Percentiles rank a stretch among this genome's conserved stretches.
Conservation (phyloP, 2,329 filamentous ascomycete species). For the Stromatinia cepivora region DNA sequence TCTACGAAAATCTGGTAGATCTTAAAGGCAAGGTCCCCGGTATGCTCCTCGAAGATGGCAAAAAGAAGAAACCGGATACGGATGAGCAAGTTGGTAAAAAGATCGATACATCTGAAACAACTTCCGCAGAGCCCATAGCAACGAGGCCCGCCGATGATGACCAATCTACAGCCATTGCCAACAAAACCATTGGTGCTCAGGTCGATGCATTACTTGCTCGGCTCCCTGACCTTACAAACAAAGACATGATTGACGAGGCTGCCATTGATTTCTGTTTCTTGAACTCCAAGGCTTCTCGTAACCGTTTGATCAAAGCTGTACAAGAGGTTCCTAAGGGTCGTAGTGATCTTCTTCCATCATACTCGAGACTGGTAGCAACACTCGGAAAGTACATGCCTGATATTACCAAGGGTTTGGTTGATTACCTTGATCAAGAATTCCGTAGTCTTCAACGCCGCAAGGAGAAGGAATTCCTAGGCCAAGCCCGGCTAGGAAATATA, state of each 20-base stretch:
- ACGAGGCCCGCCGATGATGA: conserved; percentile 68
- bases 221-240: conserved; percentile 87
- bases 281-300: conserved; percentile 96
- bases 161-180: conserved; percentile 89
- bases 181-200: conserved; percentile 96
- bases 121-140: conserved; percentile 45
- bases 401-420: conserved; percentile 85
- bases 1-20: conserved; percentile 96
- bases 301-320: conserved; percentile 86
- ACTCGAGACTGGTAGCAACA: conserved; percentile 90
- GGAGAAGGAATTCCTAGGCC: conserved; percentile 94
- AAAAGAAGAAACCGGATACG: conserved; percentile 83
- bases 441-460: conserved; percentile 94
- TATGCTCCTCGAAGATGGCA: conserved; percentile 88
- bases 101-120: conserved; percentile 53
- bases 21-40: conserved; percentile 93
- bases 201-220: conserved; percentile 87
- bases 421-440: conserved; percentile 94
- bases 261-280: conserved; percentile 97
- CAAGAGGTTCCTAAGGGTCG: conserved; percentile 95
- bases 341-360: conserved; percentile 84
- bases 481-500: conserved; percentile 90
- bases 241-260: conserved; percentile 87
- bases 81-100: conserved; percentile 85
- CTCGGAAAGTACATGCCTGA: conserved; percentile 93